phyloP scores from a whole-genome alignment of 345 rosid species.

The Mercurialis annua region DNA sequence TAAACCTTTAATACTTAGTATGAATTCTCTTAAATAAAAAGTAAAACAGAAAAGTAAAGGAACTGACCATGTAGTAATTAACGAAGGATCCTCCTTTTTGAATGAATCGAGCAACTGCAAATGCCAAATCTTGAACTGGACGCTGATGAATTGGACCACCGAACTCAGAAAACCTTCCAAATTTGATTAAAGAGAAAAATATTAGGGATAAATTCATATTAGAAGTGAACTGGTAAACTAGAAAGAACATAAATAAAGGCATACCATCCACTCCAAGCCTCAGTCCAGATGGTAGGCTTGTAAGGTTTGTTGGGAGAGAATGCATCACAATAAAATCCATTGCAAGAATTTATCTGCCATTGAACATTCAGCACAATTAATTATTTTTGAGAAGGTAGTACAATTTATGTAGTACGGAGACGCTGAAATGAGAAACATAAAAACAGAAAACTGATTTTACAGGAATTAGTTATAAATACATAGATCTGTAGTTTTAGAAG shows the following conservation, averaged over 20 bases:
- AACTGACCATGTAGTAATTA: conserved; percentile 88
- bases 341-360: conserved; percentile 91
- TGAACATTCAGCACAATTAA: not conserved
- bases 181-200: not conserved
- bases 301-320: conserved; percentile 94
- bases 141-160: conserved; percentile 92
- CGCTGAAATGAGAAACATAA: no score
- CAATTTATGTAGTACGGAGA: not conserved
- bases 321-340: conserved; percentile 96
- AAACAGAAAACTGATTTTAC: no score
- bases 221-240: conserved; percentile 2
- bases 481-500: no score
- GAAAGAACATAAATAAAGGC: not conserved
- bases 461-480: no score
- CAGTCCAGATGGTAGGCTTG: conserved; percentile 97
- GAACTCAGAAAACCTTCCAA: conserved; percentile 82
- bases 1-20: not conserved
- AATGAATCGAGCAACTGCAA: conserved; percentile 87
- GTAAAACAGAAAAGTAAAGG: not conserved
- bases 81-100: conserved; percentile 97
- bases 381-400: not conserved
- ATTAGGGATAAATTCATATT: not conserved
- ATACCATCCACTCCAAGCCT: conserved; percentile 99
- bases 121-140: conserved; percentile 98
- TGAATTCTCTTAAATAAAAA: not conserved